A percentile compares a stretch with the other conserved stretches of the same genome.
Evolutionary conservation across 2,329 filamentous ascomycete species (phyloP).

Genomic region (Kalmusia sp.): DNA sequence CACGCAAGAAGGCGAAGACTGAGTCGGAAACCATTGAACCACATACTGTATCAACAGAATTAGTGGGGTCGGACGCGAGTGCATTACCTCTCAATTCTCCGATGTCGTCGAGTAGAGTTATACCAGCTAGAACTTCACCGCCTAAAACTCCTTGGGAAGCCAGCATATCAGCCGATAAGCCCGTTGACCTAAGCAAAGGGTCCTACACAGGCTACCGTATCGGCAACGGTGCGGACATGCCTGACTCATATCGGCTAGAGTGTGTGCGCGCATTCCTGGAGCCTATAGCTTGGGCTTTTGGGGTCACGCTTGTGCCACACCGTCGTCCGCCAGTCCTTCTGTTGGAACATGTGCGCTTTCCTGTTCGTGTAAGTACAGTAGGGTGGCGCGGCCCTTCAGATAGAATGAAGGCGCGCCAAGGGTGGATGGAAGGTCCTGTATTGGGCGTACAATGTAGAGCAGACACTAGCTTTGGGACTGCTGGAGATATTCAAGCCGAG

Average conservation of each 20-base stretch:
- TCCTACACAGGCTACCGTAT: slow-evolving; percentile 66
- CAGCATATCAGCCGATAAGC: slow-evolving; percentile 26
- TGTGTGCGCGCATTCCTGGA: slow-evolving; percentile 64
- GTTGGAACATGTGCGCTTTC: slow-evolving; percentile 60
- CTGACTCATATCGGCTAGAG: slow-evolving; percentile 63
- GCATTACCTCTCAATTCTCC: slow-evolving; percentile 4
- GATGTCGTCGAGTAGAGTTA: slow-evolving; percentile 27
- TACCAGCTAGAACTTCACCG: slow-evolving; percentile 36
- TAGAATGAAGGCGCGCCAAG: slow-evolving; percentile 58
- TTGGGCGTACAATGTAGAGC: slow-evolving; percentile 62
- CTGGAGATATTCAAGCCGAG: slow-evolving; percentile 35
- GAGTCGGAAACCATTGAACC: slow-evolving; percentile 26
- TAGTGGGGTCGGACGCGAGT: slow-evolving; percentile 14
- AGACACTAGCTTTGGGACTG: slow-evolving; percentile 60
- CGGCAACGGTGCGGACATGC: slow-evolving; percentile 65
- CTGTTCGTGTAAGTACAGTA: slow-evolving; percentile 63
- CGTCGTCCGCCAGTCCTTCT: slow-evolving; percentile 56
- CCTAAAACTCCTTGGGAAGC: slow-evolving; percentile 34
- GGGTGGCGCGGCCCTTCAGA: slow-evolving; percentile 62
- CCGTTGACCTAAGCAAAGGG: slow-evolving; percentile 37
- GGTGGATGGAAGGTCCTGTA: slow-evolving; percentile 65
- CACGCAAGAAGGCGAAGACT: slow-evolving; percentile 50
- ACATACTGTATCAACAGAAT: slow-evolving; percentile 12
- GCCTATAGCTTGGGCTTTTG: slow-evolving; percentile 64
- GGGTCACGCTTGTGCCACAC: slow-evolving; percentile 58